Evolutionary conservation across 331 rosid genomes (phyloP), one percentile per base, ranked within the genome.

Genomic region (Telfairia occidentalis): DNA sequence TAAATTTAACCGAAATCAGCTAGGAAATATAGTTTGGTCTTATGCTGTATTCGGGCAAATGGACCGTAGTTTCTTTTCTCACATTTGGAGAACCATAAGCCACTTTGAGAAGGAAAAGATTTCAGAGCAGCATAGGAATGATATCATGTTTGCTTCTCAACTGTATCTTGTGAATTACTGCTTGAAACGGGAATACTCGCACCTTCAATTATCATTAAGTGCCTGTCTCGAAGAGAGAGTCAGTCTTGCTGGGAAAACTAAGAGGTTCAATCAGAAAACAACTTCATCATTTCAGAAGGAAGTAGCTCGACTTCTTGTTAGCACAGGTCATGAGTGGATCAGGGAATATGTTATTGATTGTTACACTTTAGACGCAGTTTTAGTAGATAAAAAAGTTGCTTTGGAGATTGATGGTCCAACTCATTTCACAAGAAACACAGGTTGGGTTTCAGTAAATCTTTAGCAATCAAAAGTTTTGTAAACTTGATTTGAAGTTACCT

Each of bases 401-500:
- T 46, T 94, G 85, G 98, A 94, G 84, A 94, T 94, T 78, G 97
- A 94, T 84, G 98, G 98, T 55, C 97, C 97, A 67, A 89, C 97
- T 13, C 98, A 94, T 86, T 94, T 94, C 90, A 89, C 98, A 49
- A 89, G 98, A 87, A 94, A 94, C 49, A 84, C 90, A 3, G 90
- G 98, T 89, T 71, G 30, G 90, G 18, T 42, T 61, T 72, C 52
- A n/a, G 54, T 4, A 53, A 76, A 50, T 58, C 63, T 57, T 57
- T 57, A 49, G 61, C 78, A n/a, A 18, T 18, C 2, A 13, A 42
- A 79, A 69, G 43, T 75, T 73, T 28, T 58, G 75, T 73, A 29
- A 54, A 79, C 32, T 28, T 54, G 64, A 74, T 40, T 61, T 10
- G 28, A 75, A 48, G 16, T 55, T 19, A 76, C 75, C 49, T 72